Evolutionary conservation across 1,284 basidiomycete species (phyloP).

Genomic region (Porodaedalea pini): DNA sequence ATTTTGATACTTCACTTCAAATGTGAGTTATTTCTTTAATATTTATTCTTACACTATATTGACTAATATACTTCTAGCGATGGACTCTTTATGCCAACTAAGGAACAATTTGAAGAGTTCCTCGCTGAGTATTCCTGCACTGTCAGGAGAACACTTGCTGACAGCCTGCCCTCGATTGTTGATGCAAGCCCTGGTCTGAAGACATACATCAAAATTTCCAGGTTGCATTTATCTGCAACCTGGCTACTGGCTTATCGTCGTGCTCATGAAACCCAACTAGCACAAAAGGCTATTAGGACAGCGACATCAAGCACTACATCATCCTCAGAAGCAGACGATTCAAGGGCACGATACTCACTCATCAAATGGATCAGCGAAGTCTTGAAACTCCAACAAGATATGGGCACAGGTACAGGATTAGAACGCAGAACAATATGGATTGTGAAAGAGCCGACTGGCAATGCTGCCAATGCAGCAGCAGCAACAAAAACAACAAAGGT

Average conservation of each 20-base stretch:
- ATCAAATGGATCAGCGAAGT: background rate
- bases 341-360: background rate
- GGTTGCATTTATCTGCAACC: background rate
- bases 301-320: background rate
- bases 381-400: background rate
- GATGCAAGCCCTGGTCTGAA: too few relatives aligned
- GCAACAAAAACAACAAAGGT: background rate
- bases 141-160: too few relatives aligned
- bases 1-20: background rate
- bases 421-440: background rate
- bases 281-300: background rate
- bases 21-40: background rate
- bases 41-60: too few relatives aligned
- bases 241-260: background rate
- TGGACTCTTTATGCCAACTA: too few relatives aligned
- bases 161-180: too few relatives aligned
- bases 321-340: background rate
- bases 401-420: background rate
- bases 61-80: too few relatives aligned
- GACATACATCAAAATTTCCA: too few relatives aligned
- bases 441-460: slow-evolving; percentile 5
- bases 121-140: too few relatives aligned
- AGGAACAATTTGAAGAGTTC: too few relatives aligned
- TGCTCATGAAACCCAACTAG: background rate
- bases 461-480: slow-evolving; percentile 17